Evolutionary conservation across 169 alveolate genomes (phyloP).

Genomic region (Plasmodium gallinaceum): DNA sequence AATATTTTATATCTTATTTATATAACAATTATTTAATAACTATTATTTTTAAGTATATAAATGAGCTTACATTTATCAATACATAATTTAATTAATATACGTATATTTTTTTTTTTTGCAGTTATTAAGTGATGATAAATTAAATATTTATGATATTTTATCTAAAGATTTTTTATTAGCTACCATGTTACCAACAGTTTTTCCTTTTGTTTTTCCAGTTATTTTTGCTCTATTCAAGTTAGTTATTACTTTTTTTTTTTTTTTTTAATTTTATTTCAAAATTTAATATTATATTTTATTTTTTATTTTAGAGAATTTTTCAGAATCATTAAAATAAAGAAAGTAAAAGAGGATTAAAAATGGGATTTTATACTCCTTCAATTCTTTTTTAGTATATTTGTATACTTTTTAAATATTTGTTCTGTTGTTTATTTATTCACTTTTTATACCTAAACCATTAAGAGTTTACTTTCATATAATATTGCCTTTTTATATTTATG

Average conservation of each 20-base stretch:
- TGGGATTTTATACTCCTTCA: background rate
- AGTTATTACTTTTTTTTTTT: background rate
- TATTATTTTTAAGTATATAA: background rate
- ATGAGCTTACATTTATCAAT: background rate
- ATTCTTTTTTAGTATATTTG: too few relatives aligned
- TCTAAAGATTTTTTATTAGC: conserved; percentile 74
- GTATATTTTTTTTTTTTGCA: conserved; percentile 1
- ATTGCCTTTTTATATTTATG: too few relatives aligned
- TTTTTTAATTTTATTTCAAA: background rate
- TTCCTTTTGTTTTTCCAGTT: conserved; percentile 58
- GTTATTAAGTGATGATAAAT: conserved; percentile 63
- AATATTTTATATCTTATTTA: background rate
- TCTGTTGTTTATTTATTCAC: too few relatives aligned
- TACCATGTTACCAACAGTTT: conserved; percentile 37
- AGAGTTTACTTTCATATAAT: too few relatives aligned
- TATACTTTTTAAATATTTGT: too few relatives aligned
- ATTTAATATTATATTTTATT: background rate
- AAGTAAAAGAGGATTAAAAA: background rate
- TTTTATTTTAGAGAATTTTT: background rate
- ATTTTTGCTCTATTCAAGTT: conserved; percentile 43
- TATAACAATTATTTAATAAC: background rate
- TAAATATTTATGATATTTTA: conserved; percentile 65
- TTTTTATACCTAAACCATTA: too few relatives aligned
- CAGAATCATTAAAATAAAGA: background rate
- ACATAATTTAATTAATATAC: background rate